phyloP scores from a whole-genome alignment of 2,329 filamentous ascomycete species.

The Talaromyces sp. region DNA sequence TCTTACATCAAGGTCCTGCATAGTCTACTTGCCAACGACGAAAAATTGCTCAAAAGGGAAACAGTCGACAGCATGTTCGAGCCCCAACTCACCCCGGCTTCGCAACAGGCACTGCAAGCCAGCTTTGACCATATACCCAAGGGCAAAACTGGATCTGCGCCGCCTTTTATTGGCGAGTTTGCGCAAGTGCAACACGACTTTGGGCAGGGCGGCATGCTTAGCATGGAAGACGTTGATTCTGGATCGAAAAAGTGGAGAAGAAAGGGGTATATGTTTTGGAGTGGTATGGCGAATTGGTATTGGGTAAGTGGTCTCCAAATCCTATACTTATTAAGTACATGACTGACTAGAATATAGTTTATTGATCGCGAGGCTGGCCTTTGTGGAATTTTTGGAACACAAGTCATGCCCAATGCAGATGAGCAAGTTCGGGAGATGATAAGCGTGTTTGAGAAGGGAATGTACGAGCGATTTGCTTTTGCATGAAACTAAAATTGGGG shows the following conservation, averaged over 20 bases:
- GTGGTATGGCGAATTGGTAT: conserved; percentile 7
- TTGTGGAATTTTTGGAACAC: conserved; percentile 8
- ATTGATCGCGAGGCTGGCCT: conserved; percentile 9
- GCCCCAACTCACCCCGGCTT: conserved; percentile 1
- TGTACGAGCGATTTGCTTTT: conserved; percentile 4
- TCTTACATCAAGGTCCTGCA: conserved; percentile 9
- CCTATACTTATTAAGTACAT: background rate
- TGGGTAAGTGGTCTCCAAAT: conserved; percentile 3
- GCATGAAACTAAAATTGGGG: background rate
- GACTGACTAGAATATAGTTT: background rate
- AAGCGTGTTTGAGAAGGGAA: conserved; percentile 1
- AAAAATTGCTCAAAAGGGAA: background rate
- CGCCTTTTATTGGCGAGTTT: conserved; percentile 7
- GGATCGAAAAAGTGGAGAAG: conserved; percentile 6
- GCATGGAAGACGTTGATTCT: conserved; percentile 5
- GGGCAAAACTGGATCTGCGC: background rate
- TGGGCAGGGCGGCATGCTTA: conserved; percentile 7
- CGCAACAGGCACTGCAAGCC: background rate
- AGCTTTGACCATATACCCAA: conserved; percentile 4
- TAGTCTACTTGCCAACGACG: conserved; percentile 4
- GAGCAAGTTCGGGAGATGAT: conserved; percentile 6
- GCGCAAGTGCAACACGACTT: conserved; percentile 4
- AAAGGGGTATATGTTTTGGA: conserved; percentile 10
- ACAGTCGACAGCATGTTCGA: conserved; percentile 2
- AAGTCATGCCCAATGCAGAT: conserved; percentile 8